Conservation (phyloP, 1,139 yeast genomes). For the Suhomyces kunorum region DNA sequence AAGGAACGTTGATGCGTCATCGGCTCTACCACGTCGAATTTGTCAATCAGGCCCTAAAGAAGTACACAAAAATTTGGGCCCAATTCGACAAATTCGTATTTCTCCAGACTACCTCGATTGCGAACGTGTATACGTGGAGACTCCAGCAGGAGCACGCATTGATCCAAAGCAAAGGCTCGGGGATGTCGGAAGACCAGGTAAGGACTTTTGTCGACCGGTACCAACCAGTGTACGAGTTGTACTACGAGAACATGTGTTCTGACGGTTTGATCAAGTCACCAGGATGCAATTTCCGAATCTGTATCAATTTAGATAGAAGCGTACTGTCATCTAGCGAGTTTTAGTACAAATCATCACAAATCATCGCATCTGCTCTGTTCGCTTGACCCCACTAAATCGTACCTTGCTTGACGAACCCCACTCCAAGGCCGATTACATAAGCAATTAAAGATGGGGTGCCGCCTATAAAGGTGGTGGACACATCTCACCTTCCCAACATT, state of each 20-base stretch:
- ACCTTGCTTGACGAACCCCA: too few relatives aligned
- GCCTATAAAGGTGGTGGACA: too few relatives aligned
- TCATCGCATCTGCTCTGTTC: too few relatives aligned
- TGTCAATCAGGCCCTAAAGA: constrained; percentile 51
- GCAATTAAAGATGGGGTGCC: not conserved
- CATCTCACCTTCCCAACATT: too few relatives aligned
- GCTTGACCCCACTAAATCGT: too few relatives aligned
- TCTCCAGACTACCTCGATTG: constrained; percentile 56
- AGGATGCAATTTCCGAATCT: constrained; percentile 12
- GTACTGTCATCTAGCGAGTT: constrained; percentile 6
- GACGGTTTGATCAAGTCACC: constrained; percentile 9
- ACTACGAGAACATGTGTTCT: constrained; percentile 49
- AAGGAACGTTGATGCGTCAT: constrained; percentile 26
- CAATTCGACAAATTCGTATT: constrained; percentile 62
- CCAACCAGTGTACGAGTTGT: constrained; percentile 81
- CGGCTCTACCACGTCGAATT: constrained; percentile 32
- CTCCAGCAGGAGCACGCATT: constrained; percentile 78
- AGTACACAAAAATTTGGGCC: constrained; percentile 60
- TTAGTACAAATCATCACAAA: too few relatives aligned
- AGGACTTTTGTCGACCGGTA: constrained; percentile 71
- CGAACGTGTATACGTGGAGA: constrained; percentile 79
- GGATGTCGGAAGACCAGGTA: constrained; percentile 80
- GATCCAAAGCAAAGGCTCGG: constrained; percentile 55
- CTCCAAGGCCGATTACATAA: too few relatives aligned
- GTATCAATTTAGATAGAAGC: constrained; percentile 12